Evolutionary conservation across 2,329 filamentous ascomycete genomes (phyloP).

Genomic region (Trichoderma sp.): DNA sequence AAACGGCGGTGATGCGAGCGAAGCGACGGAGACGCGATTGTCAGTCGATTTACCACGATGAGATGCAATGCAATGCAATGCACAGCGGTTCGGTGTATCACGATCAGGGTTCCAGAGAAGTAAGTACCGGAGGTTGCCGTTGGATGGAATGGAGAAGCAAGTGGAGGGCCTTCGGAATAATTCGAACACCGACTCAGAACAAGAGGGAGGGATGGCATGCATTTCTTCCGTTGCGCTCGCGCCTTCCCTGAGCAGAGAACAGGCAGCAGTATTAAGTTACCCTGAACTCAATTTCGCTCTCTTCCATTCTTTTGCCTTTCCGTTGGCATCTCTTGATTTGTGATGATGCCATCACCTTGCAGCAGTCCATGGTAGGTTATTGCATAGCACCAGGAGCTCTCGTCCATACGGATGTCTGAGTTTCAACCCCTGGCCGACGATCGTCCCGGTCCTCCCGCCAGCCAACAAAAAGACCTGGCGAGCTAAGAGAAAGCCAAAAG

Average conservation of each 20-base stretch:
- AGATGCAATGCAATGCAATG: conserved; percentile 3
- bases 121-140: neutral
- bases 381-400: neutral
- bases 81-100: conserved; percentile 4
- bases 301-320: neutral
- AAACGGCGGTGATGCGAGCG: conserved; percentile 1
- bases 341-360: neutral
- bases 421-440: conserved; percentile 16
- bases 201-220: neutral
- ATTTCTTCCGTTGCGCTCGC: neutral
- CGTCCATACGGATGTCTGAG: neutral
- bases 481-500: conserved; percentile 7
- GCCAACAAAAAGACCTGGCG: conserved; percentile 14
- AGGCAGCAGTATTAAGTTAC: neutral
- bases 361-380: neutral
- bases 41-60: neutral
- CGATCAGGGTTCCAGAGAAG: neutral
- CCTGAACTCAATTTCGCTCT: neutral
- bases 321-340: neutral
- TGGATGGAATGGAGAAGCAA: neutral
- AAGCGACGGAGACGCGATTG: conserved; percentile 5
- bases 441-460: conserved; percentile 20
- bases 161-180: conserved; percentile 9
- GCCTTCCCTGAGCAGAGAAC: neutral
- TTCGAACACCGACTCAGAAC: neutral